phyloP scores from a whole-genome alignment of 106 monocot genomes.

The Ottelia alismoides region DNA sequence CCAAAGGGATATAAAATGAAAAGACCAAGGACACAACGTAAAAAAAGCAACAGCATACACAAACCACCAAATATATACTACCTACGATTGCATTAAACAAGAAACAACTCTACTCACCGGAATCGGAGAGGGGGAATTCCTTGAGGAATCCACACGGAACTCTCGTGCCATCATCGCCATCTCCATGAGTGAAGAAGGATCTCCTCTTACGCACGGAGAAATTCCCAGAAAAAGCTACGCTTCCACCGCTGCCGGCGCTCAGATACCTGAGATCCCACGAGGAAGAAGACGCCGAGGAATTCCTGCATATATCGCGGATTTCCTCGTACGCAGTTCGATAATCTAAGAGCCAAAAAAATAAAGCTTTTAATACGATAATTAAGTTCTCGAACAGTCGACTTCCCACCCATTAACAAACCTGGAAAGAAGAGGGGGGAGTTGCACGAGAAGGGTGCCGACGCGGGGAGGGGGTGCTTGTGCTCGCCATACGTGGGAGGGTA shows the following conservation, averaged over 20 bases:
- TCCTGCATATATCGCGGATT: slow-evolving; percentile 26
- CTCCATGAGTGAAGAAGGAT: slow-evolving; percentile 32
- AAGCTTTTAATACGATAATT: no score
- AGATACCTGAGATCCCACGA: slow-evolving; percentile 40
- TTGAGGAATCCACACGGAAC: slow-evolving; percentile 78
- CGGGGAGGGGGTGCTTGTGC: slow-evolving; percentile 77
- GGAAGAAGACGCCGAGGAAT: slow-evolving; percentile 3
- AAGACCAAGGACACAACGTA: no score
- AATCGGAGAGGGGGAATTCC: slow-evolving; percentile 42
- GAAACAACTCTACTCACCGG: no score
- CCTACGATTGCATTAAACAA: no score
- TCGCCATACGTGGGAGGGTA: slow-evolving; percentile 72
- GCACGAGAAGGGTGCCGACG: slow-evolving; percentile 44
- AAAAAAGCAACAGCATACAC: no score
- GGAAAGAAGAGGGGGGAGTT: slow-evolving; percentile 46
- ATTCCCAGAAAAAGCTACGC: slow-evolving; percentile 51
- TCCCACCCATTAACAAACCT: no score
- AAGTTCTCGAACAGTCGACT: no score
- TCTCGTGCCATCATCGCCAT: slow-evolving; percentile 1
- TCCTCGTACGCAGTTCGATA: slow-evolving; percentile 40
- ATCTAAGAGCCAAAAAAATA: no score
- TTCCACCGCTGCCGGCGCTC: neutral
- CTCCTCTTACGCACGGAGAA: slow-evolving; percentile 43
- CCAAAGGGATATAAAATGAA: no score
- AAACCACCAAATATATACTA: no score